A percentile compares a stretch with the other conserved stretches of the same genome.
Evolutionary conservation across 768 basidiomycete genomes (phyloP).

Genomic region (Phlegmacium glaucopus): DNA sequence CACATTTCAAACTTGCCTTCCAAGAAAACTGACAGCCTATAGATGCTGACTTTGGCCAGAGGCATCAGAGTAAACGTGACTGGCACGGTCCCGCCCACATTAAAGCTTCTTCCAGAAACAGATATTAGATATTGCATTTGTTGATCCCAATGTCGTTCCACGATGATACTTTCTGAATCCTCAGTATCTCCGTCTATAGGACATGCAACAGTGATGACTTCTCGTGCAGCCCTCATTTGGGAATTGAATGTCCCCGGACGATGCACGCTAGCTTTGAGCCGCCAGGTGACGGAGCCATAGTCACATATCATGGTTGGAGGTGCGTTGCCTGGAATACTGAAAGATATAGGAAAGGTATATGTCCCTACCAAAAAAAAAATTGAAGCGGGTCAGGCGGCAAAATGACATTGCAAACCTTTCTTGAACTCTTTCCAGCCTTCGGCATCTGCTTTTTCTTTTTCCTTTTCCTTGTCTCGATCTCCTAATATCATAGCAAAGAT

Average conservation of each 20-base stretch:
- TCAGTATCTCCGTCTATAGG: constrained; percentile 87
- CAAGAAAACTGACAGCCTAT: constrained; percentile 65
- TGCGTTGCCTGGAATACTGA: constrained; percentile 74
- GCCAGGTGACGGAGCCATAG: constrained; percentile 77
- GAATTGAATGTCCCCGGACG: constrained; percentile 78
- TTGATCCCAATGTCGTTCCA: constrained; percentile 89
- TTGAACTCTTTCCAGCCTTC: constrained; percentile 85
- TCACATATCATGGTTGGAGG: constrained; percentile 77
- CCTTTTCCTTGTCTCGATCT: constrained; percentile 13
- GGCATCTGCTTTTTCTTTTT: constrained; percentile 33
- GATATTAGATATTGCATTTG: constrained; percentile 81
- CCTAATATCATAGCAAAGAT: constrained; percentile 36
- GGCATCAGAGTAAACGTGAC: constrained; percentile 81
- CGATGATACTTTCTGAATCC: constrained; percentile 72
- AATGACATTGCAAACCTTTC: constrained; percentile 52
- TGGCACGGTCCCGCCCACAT: constrained; percentile 80
- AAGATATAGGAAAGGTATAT: constrained; percentile 93
- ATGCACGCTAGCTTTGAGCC: constrained; percentile 76
- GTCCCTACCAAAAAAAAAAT: constrained; percentile 47
- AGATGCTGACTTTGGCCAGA: constrained; percentile 76
- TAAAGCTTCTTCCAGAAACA: constrained; percentile 70
- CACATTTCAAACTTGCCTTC: constrained; percentile 58
- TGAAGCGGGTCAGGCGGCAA: neutral
- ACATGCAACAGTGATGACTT: constrained; percentile 71
- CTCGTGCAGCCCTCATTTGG: constrained; percentile 65